Evolutionary conservation across 495 filamentous ascomycete species (phyloP).

Genomic region (Echria macrotheca): DNA sequence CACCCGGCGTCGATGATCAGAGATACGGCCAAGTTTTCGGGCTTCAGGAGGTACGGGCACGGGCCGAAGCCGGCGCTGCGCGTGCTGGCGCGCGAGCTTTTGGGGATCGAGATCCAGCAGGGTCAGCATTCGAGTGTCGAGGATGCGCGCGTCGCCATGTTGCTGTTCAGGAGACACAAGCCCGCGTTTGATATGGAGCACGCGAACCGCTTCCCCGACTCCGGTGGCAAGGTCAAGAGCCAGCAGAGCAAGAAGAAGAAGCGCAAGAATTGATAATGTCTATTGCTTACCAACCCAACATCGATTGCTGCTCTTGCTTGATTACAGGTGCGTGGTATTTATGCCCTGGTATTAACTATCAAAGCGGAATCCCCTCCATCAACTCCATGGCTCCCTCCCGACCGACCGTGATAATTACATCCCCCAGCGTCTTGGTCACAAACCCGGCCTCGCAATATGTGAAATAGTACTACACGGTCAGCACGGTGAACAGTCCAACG

Average conservation of each 20-base stretch:
- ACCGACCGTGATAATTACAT: constrained; percentile 62
- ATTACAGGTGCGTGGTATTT: too few species aligned
- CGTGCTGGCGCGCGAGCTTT: constrained; percentile 66
- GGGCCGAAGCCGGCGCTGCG: constrained; percentile 76
- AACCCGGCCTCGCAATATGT: constrained; percentile 70
- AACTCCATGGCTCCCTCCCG: constrained; percentile 62
- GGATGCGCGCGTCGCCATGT: constrained; percentile 86
- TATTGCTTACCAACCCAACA: too few species aligned
- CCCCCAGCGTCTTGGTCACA: constrained; percentile 61
- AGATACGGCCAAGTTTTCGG: constrained; percentile 74
- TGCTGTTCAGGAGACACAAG: constrained; percentile 76
- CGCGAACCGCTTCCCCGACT: constrained; percentile 53
- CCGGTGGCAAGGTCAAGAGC: constrained; percentile 24
- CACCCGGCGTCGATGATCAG: constrained; percentile 73
- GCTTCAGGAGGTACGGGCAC: constrained; percentile 65
- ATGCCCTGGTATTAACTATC: too few species aligned
- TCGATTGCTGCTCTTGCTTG: too few species aligned
- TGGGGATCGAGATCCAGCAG: constrained; percentile 78
- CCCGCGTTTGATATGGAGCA: constrained; percentile 76
- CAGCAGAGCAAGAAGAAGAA: constrained; percentile 14
- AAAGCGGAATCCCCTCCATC: constrained; percentile 61
- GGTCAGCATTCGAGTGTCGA: constrained; percentile 68
- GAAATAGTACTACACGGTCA: constrained; percentile 56
- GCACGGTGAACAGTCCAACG: constrained; percentile 2
- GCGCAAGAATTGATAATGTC: constrained; percentile 11